Evolutionary conservation across 2,329 filamentous ascomycete species (phyloP).

Genomic region (Fusarium sp.): DNA sequence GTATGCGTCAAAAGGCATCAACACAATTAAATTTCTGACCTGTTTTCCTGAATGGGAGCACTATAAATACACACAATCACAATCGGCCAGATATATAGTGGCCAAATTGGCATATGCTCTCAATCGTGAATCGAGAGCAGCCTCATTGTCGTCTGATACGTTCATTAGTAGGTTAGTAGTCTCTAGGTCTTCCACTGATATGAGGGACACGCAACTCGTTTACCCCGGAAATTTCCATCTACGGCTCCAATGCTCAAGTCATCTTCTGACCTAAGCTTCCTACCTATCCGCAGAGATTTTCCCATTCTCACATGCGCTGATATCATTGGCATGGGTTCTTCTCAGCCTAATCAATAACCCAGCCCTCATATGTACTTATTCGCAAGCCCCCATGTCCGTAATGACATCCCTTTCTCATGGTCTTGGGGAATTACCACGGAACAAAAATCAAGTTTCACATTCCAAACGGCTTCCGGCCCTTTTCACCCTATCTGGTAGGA

Average conservation of each 20-base stretch:
- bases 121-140: background rate
- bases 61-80: background rate
- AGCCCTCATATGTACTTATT: background rate
- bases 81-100: constrained; percentile 4
- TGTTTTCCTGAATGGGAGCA: background rate
- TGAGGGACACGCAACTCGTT: constrained; percentile 9
- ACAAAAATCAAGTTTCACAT: constrained; percentile 39
- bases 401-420: constrained; percentile 26
- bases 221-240: constrained; percentile 16
- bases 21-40: background rate
- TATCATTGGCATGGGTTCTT: constrained; percentile 11
- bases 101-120: constrained; percentile 7
- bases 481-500: constrained; percentile 21
- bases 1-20: constrained; percentile 21
- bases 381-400: constrained; percentile 10
- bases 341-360: background rate
- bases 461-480: constrained; percentile 27
- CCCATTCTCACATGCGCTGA: background rate
- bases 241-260: constrained; percentile 4
- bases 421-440: constrained; percentile 18
- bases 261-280: background rate
- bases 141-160: background rate
- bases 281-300: background rate
- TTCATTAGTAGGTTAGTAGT: background rate
- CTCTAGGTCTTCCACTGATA: constrained; percentile 7